phyloP scores from a whole-genome alignment of 345 rosid genomes.

The Psidium friedrichsthalianum region DNA sequence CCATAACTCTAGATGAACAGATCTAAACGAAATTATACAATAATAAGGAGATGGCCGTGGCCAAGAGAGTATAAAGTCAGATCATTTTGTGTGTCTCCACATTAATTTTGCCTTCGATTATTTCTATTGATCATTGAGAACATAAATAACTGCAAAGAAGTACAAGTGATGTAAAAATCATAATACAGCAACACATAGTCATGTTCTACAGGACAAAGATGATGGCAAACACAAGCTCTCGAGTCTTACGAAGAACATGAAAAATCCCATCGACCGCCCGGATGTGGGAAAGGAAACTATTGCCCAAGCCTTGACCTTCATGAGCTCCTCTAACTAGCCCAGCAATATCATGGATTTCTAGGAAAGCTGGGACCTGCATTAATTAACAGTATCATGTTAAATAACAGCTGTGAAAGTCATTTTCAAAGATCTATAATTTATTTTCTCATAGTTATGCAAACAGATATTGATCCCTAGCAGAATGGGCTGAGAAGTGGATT shows the following conservation, averaged over 20 bases:
- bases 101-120: background rate
- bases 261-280: constrained; percentile 99
- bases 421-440: background rate
- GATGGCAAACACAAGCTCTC: background rate
- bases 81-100: background rate
- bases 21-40: background rate
- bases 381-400: background rate
- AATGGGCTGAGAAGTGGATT: background rate
- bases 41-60: background rate
- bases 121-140: background rate
- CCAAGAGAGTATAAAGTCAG: background rate
- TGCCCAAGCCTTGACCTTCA: constrained; percentile 94
- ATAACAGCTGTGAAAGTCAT: background rate
- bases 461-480: background rate
- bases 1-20: background rate
- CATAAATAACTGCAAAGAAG: background rate
- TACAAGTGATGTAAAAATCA: background rate
- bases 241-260: constrained; percentile 78
- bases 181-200: background rate
- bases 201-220: background rate
- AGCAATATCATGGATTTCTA: constrained; percentile 97
- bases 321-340: constrained; percentile 97
- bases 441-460: background rate
- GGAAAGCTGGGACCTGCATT: constrained; percentile 70
- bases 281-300: constrained; percentile 90